Evolutionary conservation across 2,329 filamentous ascomycete genomes (phyloP), one percentile per base, ranked within the genome.

Genomic region (Trichoderma oligosporum): DNA sequence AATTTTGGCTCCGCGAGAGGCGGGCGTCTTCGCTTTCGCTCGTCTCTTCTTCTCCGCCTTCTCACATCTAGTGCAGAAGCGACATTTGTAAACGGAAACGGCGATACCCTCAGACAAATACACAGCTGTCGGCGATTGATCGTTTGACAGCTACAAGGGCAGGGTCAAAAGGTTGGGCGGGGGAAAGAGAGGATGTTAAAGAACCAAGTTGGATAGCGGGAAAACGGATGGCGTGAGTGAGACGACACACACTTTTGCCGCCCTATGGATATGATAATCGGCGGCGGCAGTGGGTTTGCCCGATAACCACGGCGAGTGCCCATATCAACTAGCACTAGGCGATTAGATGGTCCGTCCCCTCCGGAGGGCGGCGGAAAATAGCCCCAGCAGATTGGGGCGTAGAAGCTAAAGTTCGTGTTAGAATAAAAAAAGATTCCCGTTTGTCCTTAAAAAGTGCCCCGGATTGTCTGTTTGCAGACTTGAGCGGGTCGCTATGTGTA

Each of bases 321-420:
- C 22, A 7, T 18, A n/a, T 27, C 12, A 27, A 22, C 6, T 31
- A 18, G 49, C 39, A 14, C 27, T 31, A 35, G 7, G 25, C 14
- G 42, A 20, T 54, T 45, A 44, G 51, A 54, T 54, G 51, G 22
- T 9, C 51, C 51, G 51, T 22, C 39, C 31, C 22, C 36, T 29
- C 51, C 51, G 51, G 41, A 45, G 16, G 44, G 51, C 39, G 51
- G 51, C 51, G 39, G 39, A 54, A 54, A 54, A 36, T 27, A 36
- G 51, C 51, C 25, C 51, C 39, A 54, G 51, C 31, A 20, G 39
- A 22, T 36, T 46, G 41, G 39, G 51, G 51, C 51, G 29, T 31
- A 45, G 51, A 52, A 36, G 48, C 48, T 52, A 52, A 35, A 36
- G 33, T 39, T 44, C 51, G 38, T 22, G 33, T 44, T n/a, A 36